A percentile compares a stretch with the other conserved stretches of the same genome.
Conservation (phyloP, 2,329 filamentous ascomycete genomes). For the Epichloe hybrida region DNA sequence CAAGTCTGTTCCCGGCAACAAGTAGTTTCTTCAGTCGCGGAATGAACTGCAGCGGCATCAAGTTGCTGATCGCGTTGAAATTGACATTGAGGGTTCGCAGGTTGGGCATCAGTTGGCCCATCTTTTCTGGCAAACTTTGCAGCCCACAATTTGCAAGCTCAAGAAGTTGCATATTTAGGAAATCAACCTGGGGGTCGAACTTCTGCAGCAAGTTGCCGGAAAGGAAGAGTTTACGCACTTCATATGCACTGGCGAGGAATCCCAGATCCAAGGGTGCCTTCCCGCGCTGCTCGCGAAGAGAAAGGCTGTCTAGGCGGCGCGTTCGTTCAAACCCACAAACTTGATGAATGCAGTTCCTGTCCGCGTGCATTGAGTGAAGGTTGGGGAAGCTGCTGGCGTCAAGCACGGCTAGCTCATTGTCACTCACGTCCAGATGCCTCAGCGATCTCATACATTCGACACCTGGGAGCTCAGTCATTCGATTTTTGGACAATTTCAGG, state of each 20-base stretch:
- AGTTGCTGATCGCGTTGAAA: slow-evolving; percentile 72
- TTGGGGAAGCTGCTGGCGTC: slow-evolving; percentile 51
- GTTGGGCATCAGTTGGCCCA: slow-evolving; percentile 72
- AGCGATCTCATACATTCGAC: slow-evolving; percentile 32
- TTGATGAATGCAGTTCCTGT: slow-evolving; percentile 55
- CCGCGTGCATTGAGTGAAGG: slow-evolving; percentile 59
- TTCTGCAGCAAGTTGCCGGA: slow-evolving; percentile 60
- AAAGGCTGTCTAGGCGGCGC: slow-evolving; percentile 63
- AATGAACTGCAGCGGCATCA: slow-evolving; percentile 62
- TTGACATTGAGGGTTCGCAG: slow-evolving; percentile 77
- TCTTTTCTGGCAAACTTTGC: slow-evolving; percentile 50
- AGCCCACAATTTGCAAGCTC: slow-evolving; percentile 83
- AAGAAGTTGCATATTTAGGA: slow-evolving; percentile 76
- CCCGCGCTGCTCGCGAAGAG: slow-evolving; percentile 61
- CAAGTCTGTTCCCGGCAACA: slow-evolving; percentile 66
- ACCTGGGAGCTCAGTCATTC: slow-evolving; percentile 35
- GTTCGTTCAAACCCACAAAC: slow-evolving; percentile 55
- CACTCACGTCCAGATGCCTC: slow-evolving; percentile 49
- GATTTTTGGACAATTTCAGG: slow-evolving; percentile 55
- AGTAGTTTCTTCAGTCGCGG: slow-evolving; percentile 63
- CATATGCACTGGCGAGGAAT: slow-evolving; percentile 48
- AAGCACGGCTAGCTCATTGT: slow-evolving; percentile 55
- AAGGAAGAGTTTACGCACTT: slow-evolving; percentile 60
- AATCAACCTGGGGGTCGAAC: slow-evolving; percentile 47
- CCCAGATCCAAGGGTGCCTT: slow-evolving; percentile 34